Conservation (phyloP, 768 basidiomycete genomes). For the Trametes coccinea region DNA sequence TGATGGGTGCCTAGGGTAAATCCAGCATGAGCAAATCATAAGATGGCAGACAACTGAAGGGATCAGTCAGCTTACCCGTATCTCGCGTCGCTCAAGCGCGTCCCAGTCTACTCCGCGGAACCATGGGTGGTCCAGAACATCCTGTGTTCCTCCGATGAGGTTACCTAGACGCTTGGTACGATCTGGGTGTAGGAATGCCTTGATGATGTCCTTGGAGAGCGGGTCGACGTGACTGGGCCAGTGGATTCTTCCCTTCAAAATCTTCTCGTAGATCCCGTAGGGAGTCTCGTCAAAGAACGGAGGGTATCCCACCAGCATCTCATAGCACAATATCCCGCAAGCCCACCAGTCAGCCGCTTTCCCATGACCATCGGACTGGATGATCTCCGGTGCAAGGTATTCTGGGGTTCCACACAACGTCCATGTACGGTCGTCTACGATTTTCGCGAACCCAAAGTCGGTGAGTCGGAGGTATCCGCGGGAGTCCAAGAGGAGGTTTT, state of each 20-base stretch:
- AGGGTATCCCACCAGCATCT: slow-evolving; percentile 98
- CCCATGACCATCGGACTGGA: slow-evolving; percentile 95
- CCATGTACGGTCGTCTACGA: slow-evolving; percentile 97
- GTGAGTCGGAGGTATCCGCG: slow-evolving; percentile 93
- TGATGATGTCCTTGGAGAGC: slow-evolving; percentile 85
- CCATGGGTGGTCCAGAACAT: slow-evolving; percentile 91
- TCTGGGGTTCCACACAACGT: slow-evolving; percentile 96
- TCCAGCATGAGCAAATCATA: background rate
- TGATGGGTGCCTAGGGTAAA: slow-evolving; percentile 70
- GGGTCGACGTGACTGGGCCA: slow-evolving; percentile 93
- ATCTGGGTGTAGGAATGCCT: slow-evolving; percentile 88
- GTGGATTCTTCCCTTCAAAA: slow-evolving; percentile 81
- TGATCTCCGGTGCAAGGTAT: slow-evolving; percentile 98
- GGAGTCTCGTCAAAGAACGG: slow-evolving; percentile 99
- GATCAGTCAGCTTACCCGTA: slow-evolving; percentile 55
- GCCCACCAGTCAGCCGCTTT: slow-evolving; percentile 99
- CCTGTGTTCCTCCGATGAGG: slow-evolving; percentile 87
- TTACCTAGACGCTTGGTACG: slow-evolving; percentile 91
- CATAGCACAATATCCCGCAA: slow-evolving; percentile 93
- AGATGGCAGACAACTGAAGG: slow-evolving; percentile 1
- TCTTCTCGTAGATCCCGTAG: slow-evolving; percentile 98
- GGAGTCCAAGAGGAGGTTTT: slow-evolving; percentile 94
- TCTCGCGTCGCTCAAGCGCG: slow-evolving; percentile 81
- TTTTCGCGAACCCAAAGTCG: slow-evolving; percentile 98
- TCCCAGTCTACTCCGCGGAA: slow-evolving; percentile 95